Evolutionary conservation across 768 basidiomycete species (phyloP).

Genomic region (Lentinula sp.): DNA sequence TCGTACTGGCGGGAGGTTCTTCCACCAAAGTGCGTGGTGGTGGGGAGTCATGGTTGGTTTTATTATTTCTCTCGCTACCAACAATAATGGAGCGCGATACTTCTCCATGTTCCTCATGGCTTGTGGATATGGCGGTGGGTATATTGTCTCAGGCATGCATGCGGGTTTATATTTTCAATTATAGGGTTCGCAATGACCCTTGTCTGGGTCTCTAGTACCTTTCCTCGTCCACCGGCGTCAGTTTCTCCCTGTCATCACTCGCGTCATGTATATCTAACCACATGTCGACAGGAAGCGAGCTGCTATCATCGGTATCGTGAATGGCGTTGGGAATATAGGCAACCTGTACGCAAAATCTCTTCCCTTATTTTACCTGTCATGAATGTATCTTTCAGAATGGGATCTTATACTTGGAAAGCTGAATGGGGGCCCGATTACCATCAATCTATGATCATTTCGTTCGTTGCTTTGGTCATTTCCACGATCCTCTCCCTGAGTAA

Average conservation of each 20-base stretch:
- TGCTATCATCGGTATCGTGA: slow-evolving; percentile 58
- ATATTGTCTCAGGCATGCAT: neutral
- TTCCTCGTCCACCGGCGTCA: slow-evolving; percentile 57
- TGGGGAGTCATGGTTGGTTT: slow-evolving; percentile 39
- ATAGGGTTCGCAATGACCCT: slow-evolving; percentile 35
- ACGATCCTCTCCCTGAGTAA: slow-evolving; percentile 20
- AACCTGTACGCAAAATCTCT: slow-evolving; percentile 37
- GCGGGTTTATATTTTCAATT: neutral
- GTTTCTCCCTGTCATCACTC: neutral
- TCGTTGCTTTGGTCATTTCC: slow-evolving; percentile 24
- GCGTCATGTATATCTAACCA: neutral
- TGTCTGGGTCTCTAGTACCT: slow-evolving; percentile 58
- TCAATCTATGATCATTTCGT: slow-evolving; percentile 50
- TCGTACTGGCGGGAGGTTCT: slow-evolving; percentile 38
- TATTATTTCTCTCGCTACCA: slow-evolving; percentile 38
- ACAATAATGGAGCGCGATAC: slow-evolving; percentile 32
- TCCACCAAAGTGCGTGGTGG: slow-evolving; percentile 33
- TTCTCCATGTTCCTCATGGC: slow-evolving; percentile 43
- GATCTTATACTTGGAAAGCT: slow-evolving; percentile 57
- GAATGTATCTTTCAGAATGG: slow-evolving; percentile 33
- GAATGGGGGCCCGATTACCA: slow-evolving; percentile 61
- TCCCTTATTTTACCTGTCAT: neutral
- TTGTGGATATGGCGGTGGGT: slow-evolving; percentile 32
- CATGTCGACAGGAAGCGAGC: slow-evolving; percentile 31
- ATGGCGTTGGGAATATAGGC: slow-evolving; percentile 51